A percentile compares a stretch with the other conserved stretches of the same genome.
These are phyloP conservation scores for Triglochin maritima DNA, from an alignment of 106 monocot species.

Conservation along the genomic window DNA sequence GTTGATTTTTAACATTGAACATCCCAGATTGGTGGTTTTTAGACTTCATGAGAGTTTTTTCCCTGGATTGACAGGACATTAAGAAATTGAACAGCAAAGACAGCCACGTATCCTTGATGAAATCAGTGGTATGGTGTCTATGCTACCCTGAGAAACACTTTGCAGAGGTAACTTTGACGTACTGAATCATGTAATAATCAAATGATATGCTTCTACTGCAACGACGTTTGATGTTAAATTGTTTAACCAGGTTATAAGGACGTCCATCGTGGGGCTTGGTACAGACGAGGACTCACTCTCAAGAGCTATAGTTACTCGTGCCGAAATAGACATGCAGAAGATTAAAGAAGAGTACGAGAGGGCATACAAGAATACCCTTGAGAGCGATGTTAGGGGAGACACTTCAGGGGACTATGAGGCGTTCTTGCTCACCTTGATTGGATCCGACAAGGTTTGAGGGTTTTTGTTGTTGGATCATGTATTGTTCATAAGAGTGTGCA, in stretches of 20 bases:
- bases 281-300: slow-evolving; percentile 65
- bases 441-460: slow-evolving; percentile 7
- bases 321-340: slow-evolving; percentile 60
- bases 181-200: neutral
- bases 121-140: slow-evolving; percentile 38
- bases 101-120: slow-evolving; percentile 18
- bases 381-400: slow-evolving; percentile 48
- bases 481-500: no score
- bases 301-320: slow-evolving; percentile 47
- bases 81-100: slow-evolving; percentile 9
- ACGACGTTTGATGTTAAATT: neutral
- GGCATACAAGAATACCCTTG: slow-evolving; percentile 33
- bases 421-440: slow-evolving; percentile 45
- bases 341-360: slow-evolving; percentile 57
- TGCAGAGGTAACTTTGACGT: slow-evolving; percentile 32
- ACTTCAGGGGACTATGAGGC: slow-evolving; percentile 59
- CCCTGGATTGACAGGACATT: slow-evolving; percentile 28
- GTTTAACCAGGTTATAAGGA: slow-evolving; percentile 31
- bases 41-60: neutral
- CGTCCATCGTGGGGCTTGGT: slow-evolving; percentile 44
- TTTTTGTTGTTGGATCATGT: no score
- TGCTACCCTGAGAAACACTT: slow-evolving; percentile 56
- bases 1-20: no score
- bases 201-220: neutral
- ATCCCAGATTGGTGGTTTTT: no score